These are phyloP conservation scores for Lomentospora prolificans DNA, from an alignment of 2,329 filamentous ascomycete species.

Conservation along the genomic window DNA sequence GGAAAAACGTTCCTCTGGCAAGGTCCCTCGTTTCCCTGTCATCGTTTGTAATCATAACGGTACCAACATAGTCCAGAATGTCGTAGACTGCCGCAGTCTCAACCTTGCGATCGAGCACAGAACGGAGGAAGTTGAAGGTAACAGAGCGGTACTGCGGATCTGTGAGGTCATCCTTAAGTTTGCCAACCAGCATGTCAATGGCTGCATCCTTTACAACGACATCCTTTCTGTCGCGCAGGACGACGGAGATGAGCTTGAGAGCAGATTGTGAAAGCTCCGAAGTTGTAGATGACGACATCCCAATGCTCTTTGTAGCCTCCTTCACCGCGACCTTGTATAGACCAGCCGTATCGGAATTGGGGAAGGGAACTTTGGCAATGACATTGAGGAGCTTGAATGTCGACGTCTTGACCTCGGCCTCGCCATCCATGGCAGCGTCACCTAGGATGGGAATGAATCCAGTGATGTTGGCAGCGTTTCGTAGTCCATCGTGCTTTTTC, in stretches of 20 bases:
- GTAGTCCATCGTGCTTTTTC: slow-evolving; percentile 72
- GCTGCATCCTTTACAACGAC: slow-evolving; percentile 71
- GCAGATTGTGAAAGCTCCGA: slow-evolving; percentile 80
- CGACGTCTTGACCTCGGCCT: slow-evolving; percentile 88
- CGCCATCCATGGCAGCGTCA: slow-evolving; percentile 70
- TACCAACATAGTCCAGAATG: slow-evolving; percentile 76
- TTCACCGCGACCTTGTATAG: slow-evolving; percentile 69
- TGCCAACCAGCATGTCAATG: slow-evolving; percentile 71
- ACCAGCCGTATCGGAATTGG: slow-evolving; percentile 53
- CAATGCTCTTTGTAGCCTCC: slow-evolving; percentile 75
- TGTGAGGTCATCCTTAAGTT: slow-evolving; percentile 79
- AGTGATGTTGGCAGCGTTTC: slow-evolving; percentile 67
- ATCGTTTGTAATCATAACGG: slow-evolving; percentile 93
- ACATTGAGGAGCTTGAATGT: slow-evolving; percentile 77
- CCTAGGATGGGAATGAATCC: slow-evolving; percentile 86
- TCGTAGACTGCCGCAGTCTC: slow-evolving; percentile 86
- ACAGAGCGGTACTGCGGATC: slow-evolving; percentile 87
- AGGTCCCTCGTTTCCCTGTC: slow-evolving; percentile 80
- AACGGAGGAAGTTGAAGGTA: slow-evolving; percentile 87
- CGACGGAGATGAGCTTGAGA: slow-evolving; percentile 75
- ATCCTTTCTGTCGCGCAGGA: slow-evolving; percentile 71
- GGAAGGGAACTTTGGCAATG: slow-evolving; percentile 74
- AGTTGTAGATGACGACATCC: slow-evolving; percentile 65
- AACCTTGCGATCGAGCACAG: slow-evolving; percentile 75
- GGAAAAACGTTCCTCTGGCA: slow-evolving; percentile 81